Base-by-base conservation (phyloP, 1,284 basidiomycete genomes). In the Apiotrichum mycotoxinovorans region DNA sequence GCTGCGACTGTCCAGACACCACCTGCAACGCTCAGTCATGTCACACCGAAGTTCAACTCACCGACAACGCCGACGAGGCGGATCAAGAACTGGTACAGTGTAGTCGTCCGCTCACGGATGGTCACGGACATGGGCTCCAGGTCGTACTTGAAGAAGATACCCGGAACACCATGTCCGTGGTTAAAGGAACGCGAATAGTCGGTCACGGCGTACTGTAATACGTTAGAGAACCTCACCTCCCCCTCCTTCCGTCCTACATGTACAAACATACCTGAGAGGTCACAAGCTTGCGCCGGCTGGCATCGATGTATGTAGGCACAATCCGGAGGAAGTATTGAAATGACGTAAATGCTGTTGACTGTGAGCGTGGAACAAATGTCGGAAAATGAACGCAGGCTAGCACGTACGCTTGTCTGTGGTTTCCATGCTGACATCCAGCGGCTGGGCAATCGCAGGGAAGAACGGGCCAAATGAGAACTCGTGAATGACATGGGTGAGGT, bases 61-160 rank as follows among this genome's bases (percentile, higher is more conserved):
- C 74, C 77, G 30, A 74, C 69, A 0, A 69, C 61, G 11, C 63
- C 67, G 2, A 68, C 81, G 10, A 81, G 83, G 70, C 93, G 83
- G 55, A 97, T 89, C 61, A 97, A 72, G 63, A 98, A 84, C 63
- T 93, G 87, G 2, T 87, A 72, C 45, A 98, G 77, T 0, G 84
- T 80, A 0, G 88, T 92, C 2, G 92, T 95, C 10, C 92, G 84
- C 75, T 97, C 91, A 62, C 87, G 83, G 49, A 98, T 85, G 0
- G 84, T 88, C 65, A 98, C 82, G 12, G 84, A 82, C 75, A 98
- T 83, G 1, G 93, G 91, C 71, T 98, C 95, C 27, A 98, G 79
- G 62, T 98, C 95, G 72, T 92, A 97, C 74, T 95, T 94, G 86
- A 95, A 93, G 81, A 93, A 95, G 69, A 95, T 93, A 18, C 91